Conservation (phyloP, 305 asterid species). For the Fraxinus ornus region DNA sequence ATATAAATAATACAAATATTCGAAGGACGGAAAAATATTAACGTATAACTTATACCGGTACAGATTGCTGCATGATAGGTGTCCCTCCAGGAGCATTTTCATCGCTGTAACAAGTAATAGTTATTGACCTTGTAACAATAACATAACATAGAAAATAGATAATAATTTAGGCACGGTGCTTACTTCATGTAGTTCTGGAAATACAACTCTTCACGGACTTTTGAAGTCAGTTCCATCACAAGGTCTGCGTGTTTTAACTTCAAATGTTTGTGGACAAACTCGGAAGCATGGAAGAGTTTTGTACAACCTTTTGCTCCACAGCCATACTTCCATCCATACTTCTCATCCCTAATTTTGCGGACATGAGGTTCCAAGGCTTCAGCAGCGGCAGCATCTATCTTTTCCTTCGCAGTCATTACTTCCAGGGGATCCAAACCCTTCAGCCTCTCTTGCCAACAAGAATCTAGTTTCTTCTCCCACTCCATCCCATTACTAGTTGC, state of each 20-base stretch:
- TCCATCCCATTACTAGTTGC: conserved; percentile 54
- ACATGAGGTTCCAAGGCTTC: conserved; percentile 95
- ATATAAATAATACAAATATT: conserved; percentile 15
- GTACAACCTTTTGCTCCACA: conserved; percentile 99
- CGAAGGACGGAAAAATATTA: neutral
- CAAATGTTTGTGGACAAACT: conserved; percentile 88
- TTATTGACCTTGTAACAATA: conserved; percentile 26
- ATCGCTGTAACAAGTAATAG: conserved; percentile 53
- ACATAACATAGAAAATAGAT: conserved; percentile 7
- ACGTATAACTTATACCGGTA: conserved; percentile 50
- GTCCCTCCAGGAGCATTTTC: conserved; percentile 94
- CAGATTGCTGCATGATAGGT: conserved; percentile 84
- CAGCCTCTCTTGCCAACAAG: conserved; percentile 88
- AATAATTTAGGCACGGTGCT: conserved; percentile 28
- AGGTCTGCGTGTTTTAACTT: conserved; percentile 92
- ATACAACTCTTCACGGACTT: conserved; percentile 91
- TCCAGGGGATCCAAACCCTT: conserved; percentile 87
- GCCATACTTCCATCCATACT: conserved; percentile 99
- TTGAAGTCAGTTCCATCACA: conserved; percentile 67
- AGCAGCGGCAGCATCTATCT: conserved; percentile 82
- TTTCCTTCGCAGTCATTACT: conserved; percentile 87
- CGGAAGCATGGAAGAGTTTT: conserved; percentile 93
- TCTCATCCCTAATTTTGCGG: conserved; percentile 97
- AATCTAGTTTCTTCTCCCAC: conserved; percentile 83
- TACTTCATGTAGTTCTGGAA: conserved; percentile 91